phyloP scores from a whole-genome alignment of 371 early-diverging fungal species.

The Mortierella sp. region DNA sequence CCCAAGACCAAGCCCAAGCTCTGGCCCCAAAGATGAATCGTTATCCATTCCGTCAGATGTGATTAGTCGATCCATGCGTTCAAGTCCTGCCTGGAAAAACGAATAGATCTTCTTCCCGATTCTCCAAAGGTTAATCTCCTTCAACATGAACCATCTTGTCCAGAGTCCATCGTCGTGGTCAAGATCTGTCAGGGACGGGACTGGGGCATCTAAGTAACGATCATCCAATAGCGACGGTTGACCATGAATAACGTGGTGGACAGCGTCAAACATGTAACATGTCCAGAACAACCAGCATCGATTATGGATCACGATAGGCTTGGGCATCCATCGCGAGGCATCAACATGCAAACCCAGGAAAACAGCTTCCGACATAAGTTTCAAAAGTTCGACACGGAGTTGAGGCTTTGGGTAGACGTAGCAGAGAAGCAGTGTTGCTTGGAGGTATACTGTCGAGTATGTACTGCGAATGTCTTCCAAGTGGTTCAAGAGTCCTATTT shows the following conservation, averaged over 20 bases:
- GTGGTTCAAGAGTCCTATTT: conserved; percentile 29
- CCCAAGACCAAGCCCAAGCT: background rate
- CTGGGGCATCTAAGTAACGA: conserved; percentile 33
- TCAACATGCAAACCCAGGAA: conserved; percentile 48
- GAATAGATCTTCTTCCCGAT: conserved; percentile 47
- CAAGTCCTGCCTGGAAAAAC: conserved; percentile 42
- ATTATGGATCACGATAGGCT: conserved; percentile 37
- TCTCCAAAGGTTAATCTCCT: conserved; percentile 48
- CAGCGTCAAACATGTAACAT: conserved; percentile 42
- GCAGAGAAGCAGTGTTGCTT: conserved; percentile 39
- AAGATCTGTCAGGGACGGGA: conserved; percentile 43
- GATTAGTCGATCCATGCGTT: conserved; percentile 37
- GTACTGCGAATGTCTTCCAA: conserved; percentile 46
- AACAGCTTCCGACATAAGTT: conserved; percentile 28
- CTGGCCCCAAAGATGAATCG: background rate
- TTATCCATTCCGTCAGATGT: conserved; percentile 9
- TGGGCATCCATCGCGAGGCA: conserved; percentile 47
- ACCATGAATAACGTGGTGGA: conserved; percentile 43
- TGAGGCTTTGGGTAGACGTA: conserved; percentile 42
- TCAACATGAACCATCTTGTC: conserved; percentile 53
- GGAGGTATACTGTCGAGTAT: conserved; percentile 35
- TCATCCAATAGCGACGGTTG: conserved; percentile 48
- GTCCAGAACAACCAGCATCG: conserved; percentile 52
- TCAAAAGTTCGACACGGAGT: conserved; percentile 37
- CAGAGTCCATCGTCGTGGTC: conserved; percentile 48